phyloP scores from a whole-genome alignment of 257 asterid species.

The Fraxinus anomala region DNA sequence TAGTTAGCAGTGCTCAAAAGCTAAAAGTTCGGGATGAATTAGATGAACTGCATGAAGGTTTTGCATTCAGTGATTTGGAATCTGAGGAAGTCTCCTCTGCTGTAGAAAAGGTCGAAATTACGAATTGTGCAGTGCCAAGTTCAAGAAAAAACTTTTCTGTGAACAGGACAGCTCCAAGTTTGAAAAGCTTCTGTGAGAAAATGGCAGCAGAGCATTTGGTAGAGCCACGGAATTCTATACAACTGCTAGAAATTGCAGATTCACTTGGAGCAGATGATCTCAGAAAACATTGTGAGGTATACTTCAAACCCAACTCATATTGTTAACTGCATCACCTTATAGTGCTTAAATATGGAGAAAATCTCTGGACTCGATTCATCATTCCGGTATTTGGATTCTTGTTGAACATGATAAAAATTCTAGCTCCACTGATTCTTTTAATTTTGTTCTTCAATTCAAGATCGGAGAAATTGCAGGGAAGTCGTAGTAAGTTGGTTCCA shows the following conservation, averaged over 20 bases:
- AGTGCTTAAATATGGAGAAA: background rate
- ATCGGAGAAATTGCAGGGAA: background rate
- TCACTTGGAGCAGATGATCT: slow-evolving; percentile 80
- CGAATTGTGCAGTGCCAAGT: slow-evolving; percentile 20
- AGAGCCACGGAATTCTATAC: slow-evolving; percentile 87
- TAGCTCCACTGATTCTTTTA: background rate
- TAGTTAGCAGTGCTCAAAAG: slow-evolving; percentile 34
- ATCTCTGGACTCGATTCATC: background rate
- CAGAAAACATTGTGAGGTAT: slow-evolving; percentile 76
- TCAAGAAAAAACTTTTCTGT: slow-evolving; percentile 30
- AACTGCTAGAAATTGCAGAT: slow-evolving; percentile 89
- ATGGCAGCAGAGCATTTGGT: slow-evolving; percentile 78
- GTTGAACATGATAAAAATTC: background rate
- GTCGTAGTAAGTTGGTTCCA: background rate
- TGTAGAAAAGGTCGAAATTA: slow-evolving; percentile 39
- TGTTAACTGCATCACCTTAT: background rate
- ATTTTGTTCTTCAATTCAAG: background rate
- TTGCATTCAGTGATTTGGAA: slow-evolving; percentile 68
- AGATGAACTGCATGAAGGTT: slow-evolving; percentile 64
- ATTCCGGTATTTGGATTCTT: background rate
- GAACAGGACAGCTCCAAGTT: slow-evolving; percentile 56
- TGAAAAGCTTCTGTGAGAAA: slow-evolving; percentile 85
- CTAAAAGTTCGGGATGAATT: slow-evolving; percentile 42
- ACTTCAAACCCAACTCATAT: slow-evolving; percentile 14
- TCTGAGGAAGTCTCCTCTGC: slow-evolving; percentile 37